Conservation (phyloP, 352 stramenopile species). For the Phytophthora lateralis region DNA sequence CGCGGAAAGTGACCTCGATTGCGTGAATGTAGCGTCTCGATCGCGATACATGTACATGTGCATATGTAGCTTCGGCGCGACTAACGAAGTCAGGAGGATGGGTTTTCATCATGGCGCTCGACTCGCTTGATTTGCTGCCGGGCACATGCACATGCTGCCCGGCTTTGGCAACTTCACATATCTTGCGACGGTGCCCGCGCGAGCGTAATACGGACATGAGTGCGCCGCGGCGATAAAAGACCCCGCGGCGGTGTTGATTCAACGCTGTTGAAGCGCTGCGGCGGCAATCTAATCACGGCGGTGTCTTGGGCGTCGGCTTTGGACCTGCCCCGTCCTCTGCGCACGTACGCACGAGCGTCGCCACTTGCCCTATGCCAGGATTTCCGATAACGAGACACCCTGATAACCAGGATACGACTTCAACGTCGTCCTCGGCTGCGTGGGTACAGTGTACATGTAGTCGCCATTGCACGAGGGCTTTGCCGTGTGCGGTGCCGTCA, state of each 20-base stretch:
- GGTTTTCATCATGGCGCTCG: conserved; percentile 5
- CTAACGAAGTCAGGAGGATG: conserved; percentile 13
- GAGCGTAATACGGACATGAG: conserved; percentile 30
- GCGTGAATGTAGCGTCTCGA: conserved; percentile 7
- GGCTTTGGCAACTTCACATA: conserved; percentile 27
- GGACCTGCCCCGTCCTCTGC: conserved; percentile 14
- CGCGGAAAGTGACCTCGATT: conserved; percentile 2
- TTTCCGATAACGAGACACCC: conserved; percentile 15
- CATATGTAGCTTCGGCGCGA: conserved; percentile 18
- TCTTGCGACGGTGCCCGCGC: conserved; percentile 30
- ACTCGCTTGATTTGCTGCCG: conserved; percentile 8
- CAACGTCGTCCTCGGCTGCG: conserved; percentile 10
- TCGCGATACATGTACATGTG: conserved; percentile 4
- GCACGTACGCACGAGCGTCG: conserved; percentile 11
- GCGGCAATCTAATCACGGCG: conserved; percentile 9
- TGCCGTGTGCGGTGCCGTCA: background rate
- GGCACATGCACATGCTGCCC: conserved; percentile 8
- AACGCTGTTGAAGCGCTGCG: background rate
- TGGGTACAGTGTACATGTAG: background rate
- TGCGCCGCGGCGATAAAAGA: conserved; percentile 25
- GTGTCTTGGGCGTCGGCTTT: conserved; percentile 5
- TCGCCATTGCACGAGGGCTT: conserved; percentile 5
- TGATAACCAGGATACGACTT: conserved; percentile 10
- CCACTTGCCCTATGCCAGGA: conserved; percentile 21
- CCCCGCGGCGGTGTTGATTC: conserved; percentile 18